Evolutionary conservation across 225 moss, liverwort and hornwort species (phyloP), one percentile per base, ranked within the genome.

Genomic region (Physcomitrellopsis africana): DNA sequence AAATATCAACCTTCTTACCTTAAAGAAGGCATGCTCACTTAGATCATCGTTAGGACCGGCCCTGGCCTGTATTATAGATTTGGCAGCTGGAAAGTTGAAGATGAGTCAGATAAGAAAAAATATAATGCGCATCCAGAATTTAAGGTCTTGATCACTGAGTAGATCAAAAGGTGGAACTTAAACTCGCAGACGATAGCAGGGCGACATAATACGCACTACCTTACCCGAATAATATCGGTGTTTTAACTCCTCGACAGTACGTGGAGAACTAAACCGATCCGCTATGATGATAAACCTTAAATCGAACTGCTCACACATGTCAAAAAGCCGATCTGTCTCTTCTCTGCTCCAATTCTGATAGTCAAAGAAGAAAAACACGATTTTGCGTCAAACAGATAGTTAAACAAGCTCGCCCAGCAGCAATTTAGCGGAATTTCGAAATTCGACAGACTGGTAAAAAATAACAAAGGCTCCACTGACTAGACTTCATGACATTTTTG

Each of bases 251-350:
- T 94, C 94, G 63, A 89, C 92, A 63, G 82, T 79, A 17, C 92
- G 89, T 65, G 77, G 68, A 73, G 91, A 80, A 52, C 79, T 78
- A 60, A 92, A 85, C 48, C 94, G 87, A 82, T 94, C 94, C 43
- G 90, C 94, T 80, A 94, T 86, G 16, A 90, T 72, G 73, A 88
- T 84, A 77, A 94, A 94, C 42, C 94, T 88, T 72, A 94, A 82
- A 69, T 94, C 94, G 77, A 90, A 94, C 73, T 89, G 94, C 80
- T 94, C 94, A 70, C 94, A 94, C 37, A 92, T 65, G 61, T 92
- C 88, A 69, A 94, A 94, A 2, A 94, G 85, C 32, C 82, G 80
- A 77, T 94, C 94, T 43, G 94, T 94, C 74, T 94, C 94, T 79
- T 94, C 88, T 81, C 73, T 91, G 86, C 79, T 94, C 94, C 94